A percentile compares a stretch with the other conserved stretches of the same genome.
phyloP scores from a whole-genome alignment of 2,329 filamentous ascomycete genomes.

The Rhynchosporium secalis region DNA sequence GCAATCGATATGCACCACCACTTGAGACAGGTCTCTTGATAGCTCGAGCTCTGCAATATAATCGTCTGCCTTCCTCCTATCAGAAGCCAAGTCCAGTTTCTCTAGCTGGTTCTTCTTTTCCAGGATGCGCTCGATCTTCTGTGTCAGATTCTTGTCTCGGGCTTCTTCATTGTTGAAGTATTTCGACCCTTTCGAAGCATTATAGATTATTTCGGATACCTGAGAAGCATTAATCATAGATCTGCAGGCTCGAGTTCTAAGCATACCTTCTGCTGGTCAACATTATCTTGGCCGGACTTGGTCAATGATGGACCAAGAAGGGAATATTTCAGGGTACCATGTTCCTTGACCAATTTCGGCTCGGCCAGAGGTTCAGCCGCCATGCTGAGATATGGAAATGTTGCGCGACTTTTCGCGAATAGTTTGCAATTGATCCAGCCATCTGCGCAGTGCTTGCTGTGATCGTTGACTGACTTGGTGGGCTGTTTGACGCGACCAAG shows the following conservation, averaged over 20 bases:
- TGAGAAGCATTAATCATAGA: constrained; percentile 37
- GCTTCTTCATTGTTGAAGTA: constrained; percentile 90
- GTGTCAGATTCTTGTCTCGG: constrained; percentile 77
- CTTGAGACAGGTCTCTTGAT: constrained; percentile 77
- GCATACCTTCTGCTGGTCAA: constrained; percentile 81
- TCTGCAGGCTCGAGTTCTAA: neutral
- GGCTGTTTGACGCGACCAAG: neutral
- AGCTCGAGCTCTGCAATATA: constrained; percentile 78
- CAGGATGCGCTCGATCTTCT: constrained; percentile 81
- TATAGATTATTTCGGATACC: constrained; percentile 96
- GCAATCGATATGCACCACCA: constrained; percentile 90
- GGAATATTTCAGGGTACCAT: constrained; percentile 80
- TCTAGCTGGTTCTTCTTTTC: constrained; percentile 75
- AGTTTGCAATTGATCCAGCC: neutral
- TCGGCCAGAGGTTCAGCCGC: constrained; percentile 25
- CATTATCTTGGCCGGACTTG: constrained; percentile 88
- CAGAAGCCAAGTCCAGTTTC: constrained; percentile 69
- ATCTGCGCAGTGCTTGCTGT: constrained; percentile 15
- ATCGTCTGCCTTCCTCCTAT: constrained; percentile 76
- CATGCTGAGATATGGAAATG: constrained; percentile 28
- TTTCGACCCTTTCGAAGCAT: constrained; percentile 93
- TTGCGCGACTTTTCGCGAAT: constrained; percentile 5
- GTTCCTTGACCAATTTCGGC: constrained; percentile 35
- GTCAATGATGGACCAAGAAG: constrained; percentile 87
- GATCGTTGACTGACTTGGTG: too few species aligned